These are phyloP conservation scores for Colletotrichum graminicola DNA, from an alignment of 2,329 filamentous ascomycete species.

Conservation along the genomic window DNA sequence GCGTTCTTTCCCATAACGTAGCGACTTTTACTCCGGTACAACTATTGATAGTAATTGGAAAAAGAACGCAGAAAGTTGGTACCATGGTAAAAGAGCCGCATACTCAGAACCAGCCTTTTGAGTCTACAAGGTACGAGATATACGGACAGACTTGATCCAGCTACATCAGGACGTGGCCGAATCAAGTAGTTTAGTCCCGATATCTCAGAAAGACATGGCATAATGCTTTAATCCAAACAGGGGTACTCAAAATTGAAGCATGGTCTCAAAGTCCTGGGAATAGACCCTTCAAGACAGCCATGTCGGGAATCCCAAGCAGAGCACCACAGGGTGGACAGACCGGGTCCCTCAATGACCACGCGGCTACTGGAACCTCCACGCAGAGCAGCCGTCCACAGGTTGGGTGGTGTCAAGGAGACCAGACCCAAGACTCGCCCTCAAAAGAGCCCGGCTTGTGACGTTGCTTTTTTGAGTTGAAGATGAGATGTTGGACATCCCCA, in stretches of 20 bases:
- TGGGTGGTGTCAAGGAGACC: no score
- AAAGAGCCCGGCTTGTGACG: no score
- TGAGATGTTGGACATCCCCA: no score
- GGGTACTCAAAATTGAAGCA: no score
- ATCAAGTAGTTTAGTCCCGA: background rate
- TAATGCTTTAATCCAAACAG: background rate
- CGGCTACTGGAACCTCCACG: no score
- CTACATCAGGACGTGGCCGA: background rate
- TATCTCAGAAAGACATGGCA: background rate
- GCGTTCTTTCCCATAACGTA: background rate
- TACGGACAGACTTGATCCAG: background rate
- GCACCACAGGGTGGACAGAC: background rate
- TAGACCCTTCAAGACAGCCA: background rate
- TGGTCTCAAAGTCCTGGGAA: no score
- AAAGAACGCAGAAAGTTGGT: background rate
- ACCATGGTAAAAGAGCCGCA: background rate
- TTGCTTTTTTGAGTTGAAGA: no score
- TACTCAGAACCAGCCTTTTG: background rate
- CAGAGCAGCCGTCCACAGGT: no score
- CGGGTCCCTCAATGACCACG: no score
- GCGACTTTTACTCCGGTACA: background rate
- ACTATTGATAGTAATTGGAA: background rate
- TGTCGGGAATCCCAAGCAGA: background rate
- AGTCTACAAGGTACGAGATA: background rate
- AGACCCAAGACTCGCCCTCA: no score